Evolutionary conservation across 2,329 filamentous ascomycete genomes (phyloP), one percentile per base, ranked within the genome.

Genomic region (Phialocephala subalpina): DNA sequence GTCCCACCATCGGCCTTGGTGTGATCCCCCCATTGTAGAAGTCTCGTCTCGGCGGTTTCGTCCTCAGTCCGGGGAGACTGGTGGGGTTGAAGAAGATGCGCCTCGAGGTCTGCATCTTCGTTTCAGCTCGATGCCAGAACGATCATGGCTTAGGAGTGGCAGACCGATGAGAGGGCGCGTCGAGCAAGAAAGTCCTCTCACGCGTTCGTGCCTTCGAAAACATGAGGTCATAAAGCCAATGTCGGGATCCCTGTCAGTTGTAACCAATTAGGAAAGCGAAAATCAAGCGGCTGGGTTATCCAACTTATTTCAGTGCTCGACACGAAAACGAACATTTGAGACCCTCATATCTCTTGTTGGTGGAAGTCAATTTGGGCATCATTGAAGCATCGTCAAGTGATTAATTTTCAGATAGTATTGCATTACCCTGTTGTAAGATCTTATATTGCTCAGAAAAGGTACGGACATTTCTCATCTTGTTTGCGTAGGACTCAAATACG

Each of bases 11-110:
- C n/a, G 64, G 45, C n/a, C 70, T 70, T 29, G 65, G 49, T n/a
- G 60, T 45, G 12, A 49, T 63, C 22, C 65, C 65, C 45, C 58
- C 65, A 69, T 72, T 71, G 59, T 71, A 71, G 62, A 76, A 71
- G 58, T 69, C 66, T 56, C 71, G 68, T 59, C 40, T 67, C 20
- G 72, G 67, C 14, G 60, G 20, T 47, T 63, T 68, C 57, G 67
- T 70, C 62, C 73, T 65, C 67, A 77, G 69, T 56, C 76, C 71
- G 52, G 76, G 73, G 47, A 78, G 71, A 68, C 75, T 78, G 62
- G 76, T 75, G 52, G 74, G 77, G 65, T 78, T 77, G 69, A 78
- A 75, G 49, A 72, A 70, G 59, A 73, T 69, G 67, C 75, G 73
- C 62, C 73, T 68, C 33, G 69, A 65, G 58, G 68, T 61, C 58